These are phyloP conservation scores for Rhodomyrtus psidioides DNA, from an alignment of 441 rosid genomes.

Conservation along the genomic window DNA sequence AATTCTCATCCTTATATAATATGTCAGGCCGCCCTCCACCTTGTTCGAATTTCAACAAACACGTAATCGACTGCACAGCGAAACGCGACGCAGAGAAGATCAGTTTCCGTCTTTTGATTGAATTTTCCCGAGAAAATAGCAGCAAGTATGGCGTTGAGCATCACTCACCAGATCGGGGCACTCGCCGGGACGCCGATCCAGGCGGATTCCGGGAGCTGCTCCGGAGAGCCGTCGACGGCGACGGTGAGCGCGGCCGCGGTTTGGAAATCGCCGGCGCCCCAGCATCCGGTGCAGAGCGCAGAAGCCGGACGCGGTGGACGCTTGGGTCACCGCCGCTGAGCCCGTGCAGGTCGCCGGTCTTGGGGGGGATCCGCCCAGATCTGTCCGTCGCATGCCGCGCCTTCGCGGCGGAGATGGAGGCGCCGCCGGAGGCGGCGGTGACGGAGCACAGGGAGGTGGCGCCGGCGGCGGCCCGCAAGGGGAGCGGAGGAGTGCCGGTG, in stretches of 20 bases:
- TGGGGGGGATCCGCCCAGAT: constrained; percentile 43
- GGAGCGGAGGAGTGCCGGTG: constrained; percentile 71
- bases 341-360: constrained; percentile 47
- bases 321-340: constrained; percentile 55
- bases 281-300: constrained; percentile 24
- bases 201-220: constrained; percentile 13
- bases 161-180: constrained; percentile 59
- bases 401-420: constrained; percentile 22
- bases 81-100: background rate
- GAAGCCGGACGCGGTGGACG: constrained; percentile 18
- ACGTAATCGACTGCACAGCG: background rate
- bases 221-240: constrained; percentile 31
- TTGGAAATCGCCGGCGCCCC: constrained; percentile 26
- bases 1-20: constrained; percentile 25
- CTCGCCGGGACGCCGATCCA: constrained; percentile 47
- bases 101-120: background rate
- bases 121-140: background rate
- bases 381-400: constrained; percentile 70
- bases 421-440: constrained; percentile 7
- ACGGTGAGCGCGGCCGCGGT: constrained; percentile 38
- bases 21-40: background rate
- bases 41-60: background rate
- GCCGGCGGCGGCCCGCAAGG: background rate
- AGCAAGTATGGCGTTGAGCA: constrained; percentile 43
- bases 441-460: constrained; percentile 35